Evolutionary conservation across 2,329 filamentous ascomycete species (phyloP).

Genomic region (Coleophoma eucalyptorum): DNA sequence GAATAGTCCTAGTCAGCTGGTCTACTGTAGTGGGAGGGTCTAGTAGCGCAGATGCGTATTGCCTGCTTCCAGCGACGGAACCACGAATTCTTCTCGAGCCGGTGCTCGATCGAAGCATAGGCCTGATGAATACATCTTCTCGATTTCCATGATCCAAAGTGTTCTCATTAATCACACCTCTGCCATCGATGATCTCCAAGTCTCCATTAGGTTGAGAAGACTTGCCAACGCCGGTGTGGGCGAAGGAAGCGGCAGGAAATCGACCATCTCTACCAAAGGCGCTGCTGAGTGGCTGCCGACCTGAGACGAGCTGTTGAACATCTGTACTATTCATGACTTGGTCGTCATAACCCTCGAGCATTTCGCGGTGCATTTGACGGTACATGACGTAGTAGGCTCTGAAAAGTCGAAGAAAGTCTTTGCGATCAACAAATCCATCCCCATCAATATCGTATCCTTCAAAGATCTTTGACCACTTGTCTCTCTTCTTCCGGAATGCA

Average conservation of each 20-base stretch:
- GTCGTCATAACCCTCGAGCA: conserved; percentile 73
- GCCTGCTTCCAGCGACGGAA: conserved; percentile 15
- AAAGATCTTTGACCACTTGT: conserved; percentile 72
- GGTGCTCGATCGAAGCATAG: conserved; percentile 30
- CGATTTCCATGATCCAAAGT: conserved; percentile 56
- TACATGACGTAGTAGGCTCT: conserved; percentile 88
- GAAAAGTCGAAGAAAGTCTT: conserved; percentile 89
- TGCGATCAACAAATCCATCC: conserved; percentile 80
- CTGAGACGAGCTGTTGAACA: conserved; percentile 70
- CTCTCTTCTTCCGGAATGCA: conserved; percentile 63
- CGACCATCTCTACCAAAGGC: conserved; percentile 69
- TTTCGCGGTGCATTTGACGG: conserved; percentile 83
- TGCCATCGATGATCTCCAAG: conserved; percentile 57
- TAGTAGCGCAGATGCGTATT: conserved; percentile 14
- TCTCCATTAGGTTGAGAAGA: conserved; percentile 59
- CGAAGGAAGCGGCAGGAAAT: conserved; percentile 59
- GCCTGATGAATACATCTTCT: conserved; percentile 51
- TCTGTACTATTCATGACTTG: conserved; percentile 73
- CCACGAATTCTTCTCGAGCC: conserved; percentile 9
- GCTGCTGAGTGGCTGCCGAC: conserved; percentile 71
- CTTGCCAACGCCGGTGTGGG: conserved; percentile 62
- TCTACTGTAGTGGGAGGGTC: conserved; percentile 20
- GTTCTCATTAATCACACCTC: conserved; percentile 56
- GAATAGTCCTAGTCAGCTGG: conserved; percentile 8
- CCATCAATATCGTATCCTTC: conserved; percentile 87